A percentile compares a stretch with the other conserved stretches of the same genome.
Conservation (phyloP, 2,329 filamentous ascomycete genomes). For the Clonostachys byssicola region DNA sequence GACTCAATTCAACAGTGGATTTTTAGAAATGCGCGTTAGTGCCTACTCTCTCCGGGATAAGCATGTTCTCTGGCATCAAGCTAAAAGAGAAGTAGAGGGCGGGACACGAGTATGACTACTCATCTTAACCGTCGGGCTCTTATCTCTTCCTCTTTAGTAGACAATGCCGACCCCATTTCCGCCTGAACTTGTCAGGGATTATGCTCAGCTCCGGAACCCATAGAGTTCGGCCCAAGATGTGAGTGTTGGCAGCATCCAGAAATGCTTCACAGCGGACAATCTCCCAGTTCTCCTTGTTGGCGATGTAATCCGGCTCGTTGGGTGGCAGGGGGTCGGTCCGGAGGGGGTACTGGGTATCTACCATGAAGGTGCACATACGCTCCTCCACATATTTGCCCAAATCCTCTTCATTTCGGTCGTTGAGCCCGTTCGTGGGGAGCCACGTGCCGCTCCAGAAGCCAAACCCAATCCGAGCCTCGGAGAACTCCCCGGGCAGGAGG, state of each 20-base stretch:
- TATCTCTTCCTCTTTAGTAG: constrained; percentile 59
- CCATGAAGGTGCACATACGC: constrained; percentile 72
- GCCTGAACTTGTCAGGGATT: constrained; percentile 64
- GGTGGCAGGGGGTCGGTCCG: constrained; percentile 46
- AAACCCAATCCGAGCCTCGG: constrained; percentile 64
- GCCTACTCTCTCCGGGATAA: no score
- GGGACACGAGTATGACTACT: no score
- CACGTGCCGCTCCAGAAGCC: constrained; percentile 82
- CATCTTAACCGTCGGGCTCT: not conserved
- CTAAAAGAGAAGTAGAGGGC: no score
- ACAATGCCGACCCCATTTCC: constrained; percentile 88
- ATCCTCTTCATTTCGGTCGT: constrained; percentile 87
- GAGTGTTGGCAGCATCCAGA: constrained; percentile 73
- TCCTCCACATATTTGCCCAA: constrained; percentile 79
- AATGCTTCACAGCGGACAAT: constrained; percentile 71
- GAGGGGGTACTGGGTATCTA: constrained; percentile 78
- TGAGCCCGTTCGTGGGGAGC: constrained; percentile 79
- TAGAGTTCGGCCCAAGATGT: constrained; percentile 68
- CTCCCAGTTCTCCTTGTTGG: constrained; percentile 74
- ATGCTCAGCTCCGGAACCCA: constrained; percentile 74
- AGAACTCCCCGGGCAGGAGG: constrained; percentile 85
- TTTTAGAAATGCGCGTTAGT: no score
- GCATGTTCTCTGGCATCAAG: no score
- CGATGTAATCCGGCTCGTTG: constrained; percentile 76
- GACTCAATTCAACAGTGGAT: no score